These are phyloP conservation scores for Candida palmyrensis DNA, from an alignment of 805 yeast species.

Conservation along the genomic window DNA sequence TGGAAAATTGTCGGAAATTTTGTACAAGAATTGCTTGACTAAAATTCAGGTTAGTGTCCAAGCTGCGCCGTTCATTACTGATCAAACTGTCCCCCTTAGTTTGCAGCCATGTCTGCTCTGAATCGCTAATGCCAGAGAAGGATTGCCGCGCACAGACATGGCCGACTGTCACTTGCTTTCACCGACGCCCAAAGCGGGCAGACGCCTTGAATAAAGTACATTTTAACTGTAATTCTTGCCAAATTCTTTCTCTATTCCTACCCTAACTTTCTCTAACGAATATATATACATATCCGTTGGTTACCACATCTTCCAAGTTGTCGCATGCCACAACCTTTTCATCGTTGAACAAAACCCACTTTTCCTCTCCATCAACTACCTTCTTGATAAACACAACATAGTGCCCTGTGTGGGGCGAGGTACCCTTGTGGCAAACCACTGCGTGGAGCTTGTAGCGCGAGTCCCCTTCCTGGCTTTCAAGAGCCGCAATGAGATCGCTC, in stretches of 20 bases:
- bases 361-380: constrained; percentile 24
- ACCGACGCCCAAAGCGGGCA: no score
- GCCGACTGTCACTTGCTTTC: no score
- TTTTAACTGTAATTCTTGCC: constrained; percentile 3
- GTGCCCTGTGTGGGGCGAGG: constrained; percentile 87
- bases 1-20: no score
- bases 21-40: no score
- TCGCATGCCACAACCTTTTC: constrained; percentile 67
- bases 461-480: constrained; percentile 11
- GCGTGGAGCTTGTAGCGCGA: constrained; percentile 50
- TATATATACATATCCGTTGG: constrained; percentile 46
- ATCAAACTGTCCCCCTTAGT: no score
- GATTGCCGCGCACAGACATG: no score
- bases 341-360: constrained; percentile 83
- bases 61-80: no score
- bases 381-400: constrained; percentile 73
- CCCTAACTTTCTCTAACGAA: constrained; percentile 15
- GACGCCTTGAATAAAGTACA: no score
- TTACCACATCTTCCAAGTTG: constrained; percentile 38
- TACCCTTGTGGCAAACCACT: constrained; percentile 84
- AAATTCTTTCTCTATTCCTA: not conserved
- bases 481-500: constrained; percentile 14
- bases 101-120: no score
- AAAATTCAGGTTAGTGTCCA: no score
- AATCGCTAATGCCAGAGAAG: no score